Evolutionary conservation across 805 yeast species (phyloP), one percentile per base, ranked within the genome.

Genomic region (Pichia nanzhaoensis): DNA sequence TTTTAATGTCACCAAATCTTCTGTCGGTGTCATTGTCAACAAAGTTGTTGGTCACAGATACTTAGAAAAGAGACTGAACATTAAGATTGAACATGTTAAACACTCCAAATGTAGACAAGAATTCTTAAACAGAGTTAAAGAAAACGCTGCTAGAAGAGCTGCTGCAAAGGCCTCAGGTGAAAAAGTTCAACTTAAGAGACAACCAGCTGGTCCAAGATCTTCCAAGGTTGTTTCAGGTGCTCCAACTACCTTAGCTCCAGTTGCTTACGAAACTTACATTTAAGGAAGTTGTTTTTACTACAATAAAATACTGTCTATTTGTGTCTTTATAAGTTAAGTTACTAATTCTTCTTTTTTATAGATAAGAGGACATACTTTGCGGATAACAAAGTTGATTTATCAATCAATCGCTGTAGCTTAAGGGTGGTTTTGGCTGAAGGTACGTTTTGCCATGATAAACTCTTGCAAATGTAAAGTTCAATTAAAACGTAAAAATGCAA

Each of bases 41-140:
- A 93, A 93, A 85, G 82, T 90, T 73, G 98, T 93, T 66, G 97
- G 98, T 74, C 76, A 85, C 95, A 87, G 98, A 80, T 93, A 91
- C 89, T 63, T 93, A 60, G 98, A 93, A 82, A 93, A 93, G 85
- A 91, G 96, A 78, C 82, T 93, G 68, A 90, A 89, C 87, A 78
- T 93, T 73, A 91, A 96, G 79, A 83, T 93, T 69, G 99, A 93
- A 82, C 99, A 93, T 79, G 78, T 93, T 69, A 90, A 89, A 80
- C 99, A 93, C 88, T 93, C 99, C 69, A 91, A 91, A 79, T 93
- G 98, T 83, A 91, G 99, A 80, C 86, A 86, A 74, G 98, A 93
- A 78, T 93, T 93, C 77, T 82, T 93, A 75, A 84, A 86, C 84
- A 89, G 99, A 81, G 99, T 93, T 68, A 91, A 90, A 82, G 70